A percentile compares a stretch with the other conserved stretches of the same genome.
Evolutionary conservation across 306 rosid genomes (phyloP).

Genomic region (Morella rubra): DNA sequence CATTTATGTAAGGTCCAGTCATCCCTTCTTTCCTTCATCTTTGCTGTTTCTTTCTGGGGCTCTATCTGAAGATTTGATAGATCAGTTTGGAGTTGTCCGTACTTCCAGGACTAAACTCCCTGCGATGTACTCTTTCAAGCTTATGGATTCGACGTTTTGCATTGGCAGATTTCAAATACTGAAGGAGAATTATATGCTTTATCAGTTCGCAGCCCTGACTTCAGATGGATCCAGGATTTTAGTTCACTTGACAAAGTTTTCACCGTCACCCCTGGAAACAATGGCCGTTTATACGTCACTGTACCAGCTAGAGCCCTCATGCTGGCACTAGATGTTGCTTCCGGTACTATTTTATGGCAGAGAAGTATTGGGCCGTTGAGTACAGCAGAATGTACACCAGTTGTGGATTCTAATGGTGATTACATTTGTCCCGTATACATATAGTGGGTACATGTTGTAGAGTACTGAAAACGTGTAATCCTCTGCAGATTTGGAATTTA

Average conservation of each 20-base stretch:
- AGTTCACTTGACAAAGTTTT: constrained; percentile 60
- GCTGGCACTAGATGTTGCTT: constrained; percentile 63
- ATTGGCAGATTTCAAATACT: constrained; percentile 63
- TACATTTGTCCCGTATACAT: neutral
- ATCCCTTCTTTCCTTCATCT: constrained; percentile 14
- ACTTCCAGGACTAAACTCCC: constrained; percentile 4
- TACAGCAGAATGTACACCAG: constrained; percentile 45
- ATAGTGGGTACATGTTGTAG: too few species aligned
- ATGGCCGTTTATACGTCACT: constrained; percentile 69
- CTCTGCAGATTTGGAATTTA: neutral
- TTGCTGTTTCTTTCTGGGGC: neutral
- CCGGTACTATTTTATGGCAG: constrained; percentile 76
- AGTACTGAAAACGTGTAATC: neutral
- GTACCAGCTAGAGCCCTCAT: constrained; percentile 55
- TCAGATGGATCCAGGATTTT: constrained; percentile 75
- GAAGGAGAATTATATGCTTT: constrained; percentile 69
- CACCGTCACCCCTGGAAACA: constrained; percentile 69
- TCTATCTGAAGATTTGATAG: neutral
- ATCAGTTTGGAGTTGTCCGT: constrained; percentile 2
- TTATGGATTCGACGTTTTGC: constrained; percentile 14
- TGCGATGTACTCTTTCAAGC: neutral
- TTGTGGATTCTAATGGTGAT: constrained; percentile 77
- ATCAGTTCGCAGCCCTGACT: constrained; percentile 50
- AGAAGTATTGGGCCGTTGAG: constrained; percentile 66
- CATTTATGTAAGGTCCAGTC: constrained; percentile 60